Evolutionary conservation across 257 asterid species (phyloP).

Genomic region (Solanum chilense): DNA sequence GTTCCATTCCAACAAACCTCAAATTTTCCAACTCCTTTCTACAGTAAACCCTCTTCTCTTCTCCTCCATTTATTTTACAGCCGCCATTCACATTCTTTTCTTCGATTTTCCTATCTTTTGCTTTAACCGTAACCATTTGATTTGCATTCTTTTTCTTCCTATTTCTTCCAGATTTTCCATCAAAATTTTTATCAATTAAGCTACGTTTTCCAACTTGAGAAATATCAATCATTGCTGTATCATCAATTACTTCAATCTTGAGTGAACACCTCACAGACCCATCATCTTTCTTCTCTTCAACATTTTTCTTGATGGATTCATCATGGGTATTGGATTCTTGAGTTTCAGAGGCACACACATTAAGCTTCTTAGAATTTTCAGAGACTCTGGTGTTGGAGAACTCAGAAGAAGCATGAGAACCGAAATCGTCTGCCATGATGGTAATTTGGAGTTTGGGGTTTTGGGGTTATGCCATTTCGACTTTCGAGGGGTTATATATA

Average conservation of each 20-base stretch:
- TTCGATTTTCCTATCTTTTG: constrained; percentile 20
- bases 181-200: background rate
- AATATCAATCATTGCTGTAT: constrained; percentile 19
- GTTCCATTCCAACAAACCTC: constrained; percentile 47
- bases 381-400: background rate
- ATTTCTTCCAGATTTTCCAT: background rate
- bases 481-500: background rate
- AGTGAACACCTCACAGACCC: constrained; percentile 10
- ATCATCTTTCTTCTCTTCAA: background rate
- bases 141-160: background rate
- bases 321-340: background rate
- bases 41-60: constrained; percentile 34
- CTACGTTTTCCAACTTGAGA: background rate
- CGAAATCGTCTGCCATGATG: background rate
- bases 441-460: background rate
- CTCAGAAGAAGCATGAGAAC: background rate
- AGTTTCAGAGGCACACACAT: background rate
- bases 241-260: constrained; percentile 23
- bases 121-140: constrained; percentile 4
- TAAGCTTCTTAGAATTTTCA: background rate
- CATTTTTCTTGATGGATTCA: background rate
- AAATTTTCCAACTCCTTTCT: constrained; percentile 51
- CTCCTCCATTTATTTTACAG: constrained; percentile 8
- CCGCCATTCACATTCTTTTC: background rate
- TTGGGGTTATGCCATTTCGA: background rate